These are phyloP conservation scores for Chamaecyparis obtusa DNA, from an alignment of 75 land plant genomes.

Conservation along the genomic window DNA sequence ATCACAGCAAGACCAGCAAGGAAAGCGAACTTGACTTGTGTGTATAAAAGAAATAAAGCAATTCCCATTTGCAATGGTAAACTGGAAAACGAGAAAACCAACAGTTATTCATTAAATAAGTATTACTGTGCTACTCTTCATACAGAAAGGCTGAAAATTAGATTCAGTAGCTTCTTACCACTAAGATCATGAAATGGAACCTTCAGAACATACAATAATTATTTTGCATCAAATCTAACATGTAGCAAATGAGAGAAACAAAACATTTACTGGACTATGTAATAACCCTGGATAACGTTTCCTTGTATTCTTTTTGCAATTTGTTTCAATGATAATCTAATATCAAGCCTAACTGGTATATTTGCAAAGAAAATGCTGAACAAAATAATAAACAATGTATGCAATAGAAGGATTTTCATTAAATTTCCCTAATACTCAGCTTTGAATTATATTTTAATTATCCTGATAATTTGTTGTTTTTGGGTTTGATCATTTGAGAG, in stretches of 20 bases:
- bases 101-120: background rate
- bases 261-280: background rate
- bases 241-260: background rate
- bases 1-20: constrained; percentile 81
- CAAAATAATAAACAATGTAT: too few relatives aligned
- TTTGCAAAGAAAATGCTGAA: too few relatives aligned
- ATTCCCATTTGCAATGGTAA: constrained; percentile 85
- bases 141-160: background rate
- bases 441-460: too few relatives aligned
- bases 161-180: background rate
- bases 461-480: too few relatives aligned
- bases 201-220: background rate
- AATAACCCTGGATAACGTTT: too few relatives aligned
- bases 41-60: constrained; percentile 79
- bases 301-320: too few relatives aligned
- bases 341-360: too few relatives aligned
- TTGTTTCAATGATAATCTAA: too few relatives aligned
- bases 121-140: background rate
- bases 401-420: too few relatives aligned
- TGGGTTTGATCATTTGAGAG: too few relatives aligned
- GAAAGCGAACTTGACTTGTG: constrained; percentile 93
- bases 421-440: too few relatives aligned
- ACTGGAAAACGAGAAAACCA: constrained; percentile 37
- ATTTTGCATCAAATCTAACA: background rate
- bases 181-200: background rate